phyloP scores from a whole-genome alignment of 2,329 filamentous ascomycete genomes.

The Curvularia lunata region DNA sequence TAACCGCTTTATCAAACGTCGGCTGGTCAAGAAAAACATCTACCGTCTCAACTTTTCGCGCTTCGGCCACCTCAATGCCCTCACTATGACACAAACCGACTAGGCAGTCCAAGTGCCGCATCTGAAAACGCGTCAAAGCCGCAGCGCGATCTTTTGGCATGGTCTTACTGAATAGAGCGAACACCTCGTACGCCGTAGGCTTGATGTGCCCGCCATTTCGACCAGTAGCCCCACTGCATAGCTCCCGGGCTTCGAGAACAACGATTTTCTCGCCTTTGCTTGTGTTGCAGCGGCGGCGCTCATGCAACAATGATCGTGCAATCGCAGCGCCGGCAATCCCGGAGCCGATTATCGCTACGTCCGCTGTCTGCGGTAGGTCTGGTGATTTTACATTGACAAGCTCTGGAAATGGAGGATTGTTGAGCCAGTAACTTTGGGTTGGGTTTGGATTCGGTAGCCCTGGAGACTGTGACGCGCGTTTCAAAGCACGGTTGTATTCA shows the following conservation, averaged over 20 bases:
- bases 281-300: constrained; percentile 14
- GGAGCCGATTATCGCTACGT: constrained; percentile 62
- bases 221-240: constrained; percentile 40
- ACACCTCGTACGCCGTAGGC: constrained; percentile 16
- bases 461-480: constrained; percentile 16
- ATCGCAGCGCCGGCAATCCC: constrained; percentile 60
- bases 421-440: constrained; percentile 16
- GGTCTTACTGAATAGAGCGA: constrained; percentile 16
- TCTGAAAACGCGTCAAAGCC: constrained; percentile 14
- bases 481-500: constrained; percentile 16
- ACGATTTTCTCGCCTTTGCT: constrained; percentile 42
- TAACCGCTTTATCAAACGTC: constrained; percentile 9
- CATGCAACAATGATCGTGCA: constrained; percentile 44
- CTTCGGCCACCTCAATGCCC: constrained; percentile 16
- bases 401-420: constrained; percentile 16
- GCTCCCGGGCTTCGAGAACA: constrained; percentile 45
- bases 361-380: constrained; percentile 46
- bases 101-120: constrained; percentile 11
- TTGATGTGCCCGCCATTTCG: constrained; percentile 39
- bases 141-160: constrained; percentile 18
- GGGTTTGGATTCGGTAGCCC: constrained; percentile 12
- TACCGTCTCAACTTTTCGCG: constrained; percentile 17
- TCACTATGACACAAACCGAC: constrained; percentile 11
- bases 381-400: constrained; percentile 7
- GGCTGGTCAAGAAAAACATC: constrained; percentile 16